Conservation (phyloP, 331 rosid species). For the Quercus lobata region DNA sequence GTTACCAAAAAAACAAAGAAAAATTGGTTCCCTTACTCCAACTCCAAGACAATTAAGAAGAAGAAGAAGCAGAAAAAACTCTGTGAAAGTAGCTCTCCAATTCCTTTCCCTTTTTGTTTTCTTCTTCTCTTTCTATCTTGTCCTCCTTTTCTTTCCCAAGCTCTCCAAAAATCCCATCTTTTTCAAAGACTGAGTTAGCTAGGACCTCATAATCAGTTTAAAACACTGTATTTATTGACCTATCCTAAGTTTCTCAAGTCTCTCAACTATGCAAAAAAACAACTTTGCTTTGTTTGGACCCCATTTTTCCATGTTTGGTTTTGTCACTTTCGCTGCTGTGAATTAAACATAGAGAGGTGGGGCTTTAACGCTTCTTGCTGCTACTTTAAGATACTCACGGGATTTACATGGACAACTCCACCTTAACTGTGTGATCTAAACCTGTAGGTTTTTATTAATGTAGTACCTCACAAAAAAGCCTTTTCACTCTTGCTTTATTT, state of each 20-base stretch:
- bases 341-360: slow-evolving; percentile 28
- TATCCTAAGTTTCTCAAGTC: neutral
- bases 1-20: neutral
- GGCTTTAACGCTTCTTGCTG: slow-evolving; percentile 2
- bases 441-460: slow-evolving; percentile 20
- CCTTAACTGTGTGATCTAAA: slow-evolving; percentile 15
- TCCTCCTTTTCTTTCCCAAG: slow-evolving; percentile 18
- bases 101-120: slow-evolving; percentile 8
- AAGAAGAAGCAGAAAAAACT: neutral
- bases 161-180: neutral
- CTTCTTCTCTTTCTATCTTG: slow-evolving; percentile 43
- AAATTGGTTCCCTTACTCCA: neutral
- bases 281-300: slow-evolving; percentile 3
- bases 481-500: neutral
- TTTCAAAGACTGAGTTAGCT: slow-evolving; percentile 24
- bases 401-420: slow-evolving; percentile 33
- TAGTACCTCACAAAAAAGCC: neutral
- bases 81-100: slow-evolving; percentile 6
- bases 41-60: neutral
- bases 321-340: slow-evolving; percentile 19
- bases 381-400: slow-evolving; percentile 53
- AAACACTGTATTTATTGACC: slow-evolving; percentile 13
- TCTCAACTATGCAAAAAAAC: neutral
- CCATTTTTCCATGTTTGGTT: slow-evolving; percentile 3
- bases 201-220: neutral